Evolutionary conservation across 495 filamentous ascomycete species (phyloP), one percentile per base, ranked within the genome.

Genomic region (Pseudomonodictys pantanalensis): DNA sequence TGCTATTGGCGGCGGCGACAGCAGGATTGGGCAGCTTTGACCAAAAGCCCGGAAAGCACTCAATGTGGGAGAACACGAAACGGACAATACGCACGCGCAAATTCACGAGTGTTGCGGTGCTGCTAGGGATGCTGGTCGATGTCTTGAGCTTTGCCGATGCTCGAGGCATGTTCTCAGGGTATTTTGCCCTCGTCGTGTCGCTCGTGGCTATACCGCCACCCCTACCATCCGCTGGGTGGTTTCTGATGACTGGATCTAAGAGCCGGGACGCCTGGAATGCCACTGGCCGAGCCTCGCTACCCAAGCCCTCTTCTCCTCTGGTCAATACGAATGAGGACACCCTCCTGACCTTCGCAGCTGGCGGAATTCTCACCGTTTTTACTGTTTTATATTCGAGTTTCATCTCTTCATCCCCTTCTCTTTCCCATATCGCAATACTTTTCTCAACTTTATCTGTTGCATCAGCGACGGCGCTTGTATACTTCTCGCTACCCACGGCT

Each of bases 1-100:
- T 77, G 3, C 60, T 85, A 30, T 68, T 83, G 33, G 69, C 78
- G 38, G 74, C 76, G 43, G 54, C 75, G 2, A 76, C 77, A 25
- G 74, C 78, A 1, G 68, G 67, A 30, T 45, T 78, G 3, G 61
- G 65, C 9, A 42, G 47, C n/a, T 44, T 69, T 17, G 68, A 69
- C 15, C 58, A 65, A 41, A 58, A 56, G 24, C 51, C 45, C 20
- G 46, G 53, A 28, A 68, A 64, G 26, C 65, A 64, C 38, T 42
- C 46, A 4, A 26, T 51, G 35, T 61, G 32, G 65, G 62, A 67
- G 15, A 55, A 58, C 17, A 66, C 61, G 67, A 74, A 65, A 50
- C 61, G 62, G 28, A 59, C 71, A 2, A 28, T 74, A 11, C 65
- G 60, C 1, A 68, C 69, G 3, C 61, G 71, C 17, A 70, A 62